Evolutionary conservation across 805 yeast species (phyloP).

Genomic region (Schizosaccharomyces cryophilus): DNA sequence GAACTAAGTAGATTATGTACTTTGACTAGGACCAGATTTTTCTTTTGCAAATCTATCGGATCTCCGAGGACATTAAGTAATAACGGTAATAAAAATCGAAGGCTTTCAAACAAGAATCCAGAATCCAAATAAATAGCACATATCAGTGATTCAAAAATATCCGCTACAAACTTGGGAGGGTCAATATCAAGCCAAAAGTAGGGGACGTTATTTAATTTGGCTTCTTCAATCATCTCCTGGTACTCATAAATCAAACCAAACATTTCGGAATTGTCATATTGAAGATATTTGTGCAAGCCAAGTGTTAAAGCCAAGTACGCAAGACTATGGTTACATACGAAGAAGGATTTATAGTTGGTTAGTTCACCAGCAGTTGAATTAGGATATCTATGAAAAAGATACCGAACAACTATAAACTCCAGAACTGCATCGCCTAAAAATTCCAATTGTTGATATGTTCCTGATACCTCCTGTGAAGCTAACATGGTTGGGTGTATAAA

Average conservation of each 20-base stretch:
- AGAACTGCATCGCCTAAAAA: slow-evolving; percentile 4
- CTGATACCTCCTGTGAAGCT: background rate
- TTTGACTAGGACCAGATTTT: background rate
- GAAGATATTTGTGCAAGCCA: slow-evolving; percentile 1
- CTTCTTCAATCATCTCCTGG: background rate
- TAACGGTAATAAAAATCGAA: background rate
- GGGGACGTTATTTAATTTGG: background rate
- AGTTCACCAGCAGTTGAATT: background rate
- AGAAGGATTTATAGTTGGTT: slow-evolving; percentile 3
- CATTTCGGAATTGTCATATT: slow-evolving; percentile 1
- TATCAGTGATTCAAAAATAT: slow-evolving; percentile 2
- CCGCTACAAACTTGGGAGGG: slow-evolving; percentile 4
- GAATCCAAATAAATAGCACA: slow-evolving; percentile 4
- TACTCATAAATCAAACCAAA: slow-evolving; percentile 2
- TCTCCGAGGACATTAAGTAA: background rate
- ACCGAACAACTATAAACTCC: slow-evolving; percentile 2
- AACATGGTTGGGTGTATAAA: slow-evolving; percentile 3
- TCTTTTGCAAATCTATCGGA: background rate
- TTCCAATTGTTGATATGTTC: slow-evolving; percentile 3
- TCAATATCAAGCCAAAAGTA: slow-evolving; percentile 3
- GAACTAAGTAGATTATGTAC: background rate
- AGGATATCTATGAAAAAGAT: slow-evolving; percentile 2
- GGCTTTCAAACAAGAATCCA: background rate
- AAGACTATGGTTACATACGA: slow-evolving; percentile 3
- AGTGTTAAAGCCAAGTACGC: slow-evolving; percentile 1